Evolutionary conservation across 192 early-diverging fungal genomes (phyloP), one percentile per base, ranked within the genome.

Genomic region (Mortierella antarctica): DNA sequence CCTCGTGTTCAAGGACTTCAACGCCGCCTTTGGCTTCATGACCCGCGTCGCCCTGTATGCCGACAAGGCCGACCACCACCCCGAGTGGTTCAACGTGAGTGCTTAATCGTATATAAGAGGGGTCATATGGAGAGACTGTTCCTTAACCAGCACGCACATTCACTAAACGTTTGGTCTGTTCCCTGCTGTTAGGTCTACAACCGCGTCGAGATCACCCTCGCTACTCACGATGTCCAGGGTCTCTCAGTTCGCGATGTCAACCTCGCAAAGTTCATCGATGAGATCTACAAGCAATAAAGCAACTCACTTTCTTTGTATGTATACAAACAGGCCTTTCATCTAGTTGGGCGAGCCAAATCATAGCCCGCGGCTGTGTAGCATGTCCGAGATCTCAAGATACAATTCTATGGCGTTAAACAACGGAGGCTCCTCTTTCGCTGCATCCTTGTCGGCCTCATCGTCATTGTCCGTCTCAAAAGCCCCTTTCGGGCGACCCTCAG

Each of bases 21-120:
- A 87, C 83, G 87, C 90, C 57, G 96, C 96, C 7, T 99, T 96
- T 87, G 93, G 92, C 7, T 99, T 99, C 84, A 99, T 99, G 98
- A 89, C 95, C 11, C 82, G 91, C 13, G 93, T 98, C 8, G 98
- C 96, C 44, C 85, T 97, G 46, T 85, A 85, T 45, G 96, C 96
- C 45, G 98, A 99, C 55, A 96, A 95, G 82, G 54, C 61, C 48
- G 94, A 97, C 70, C 97, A 99, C 83, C 97, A 99, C 70, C 97
- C 97, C 21, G 97, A 98, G 82, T 95, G 94, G 94, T 94, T 94
- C 77, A 95, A 95, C 77, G 91, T 92, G 86, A 65, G 84, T 78
- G 13, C 40, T 61, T 2, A 48, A 6, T 65, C 7, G 49, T 45
- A 41, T 31, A 31, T 31, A 31, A 31, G 31, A 31, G 31, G 1